Conservation (phyloP, 192 early-diverging fungal species). For the Irineochytrium annulatum region DNA sequence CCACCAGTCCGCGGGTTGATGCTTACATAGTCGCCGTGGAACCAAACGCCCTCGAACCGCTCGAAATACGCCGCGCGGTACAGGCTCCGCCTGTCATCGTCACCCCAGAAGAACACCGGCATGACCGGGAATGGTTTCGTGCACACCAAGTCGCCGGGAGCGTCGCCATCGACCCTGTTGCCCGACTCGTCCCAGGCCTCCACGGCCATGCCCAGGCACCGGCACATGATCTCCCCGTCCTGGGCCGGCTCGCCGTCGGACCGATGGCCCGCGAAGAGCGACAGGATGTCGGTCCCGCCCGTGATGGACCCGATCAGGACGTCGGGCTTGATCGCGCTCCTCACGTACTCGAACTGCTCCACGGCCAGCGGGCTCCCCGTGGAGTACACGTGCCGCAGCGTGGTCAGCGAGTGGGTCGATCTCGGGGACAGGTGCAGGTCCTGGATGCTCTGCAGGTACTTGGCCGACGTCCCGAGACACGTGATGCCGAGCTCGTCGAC, state of each 20-base stretch:
- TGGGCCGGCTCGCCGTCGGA: conserved; percentile 83
- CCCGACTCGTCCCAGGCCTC: conserved; percentile 80
- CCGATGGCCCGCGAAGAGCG: conserved; percentile 91
- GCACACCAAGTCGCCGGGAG: conserved; percentile 89
- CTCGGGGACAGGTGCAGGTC: conserved; percentile 65
- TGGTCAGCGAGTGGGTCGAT: conserved; percentile 49
- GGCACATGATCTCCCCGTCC: conserved; percentile 92
- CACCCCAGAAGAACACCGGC: conserved; percentile 95
- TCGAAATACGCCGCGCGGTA: conserved; percentile 89
- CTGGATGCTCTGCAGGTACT: conserved; percentile 88
- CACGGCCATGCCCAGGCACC: conserved; percentile 89
- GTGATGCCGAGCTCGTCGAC: conserved; percentile 76
- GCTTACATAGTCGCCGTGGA: conserved; percentile 92
- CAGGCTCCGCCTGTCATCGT: conserved; percentile 67
- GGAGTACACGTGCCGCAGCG: conserved; percentile 77
- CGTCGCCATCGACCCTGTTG: conserved; percentile 34
- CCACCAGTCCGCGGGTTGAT: conserved; percentile 83
- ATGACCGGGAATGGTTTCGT: conserved; percentile 88
- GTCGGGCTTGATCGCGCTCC: conserved; percentile 76
- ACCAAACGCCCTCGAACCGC: conserved; percentile 81
- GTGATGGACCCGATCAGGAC: conserved; percentile 91
- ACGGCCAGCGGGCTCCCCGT: conserved; percentile 94
- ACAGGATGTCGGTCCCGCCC: conserved; percentile 95
- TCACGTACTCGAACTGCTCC: conserved; percentile 90
- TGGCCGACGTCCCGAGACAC: conserved; percentile 90